These are phyloP conservation scores for Penicillium hordei DNA, from an alignment of 2,329 filamentous ascomycete species.

Conservation along the genomic window DNA sequence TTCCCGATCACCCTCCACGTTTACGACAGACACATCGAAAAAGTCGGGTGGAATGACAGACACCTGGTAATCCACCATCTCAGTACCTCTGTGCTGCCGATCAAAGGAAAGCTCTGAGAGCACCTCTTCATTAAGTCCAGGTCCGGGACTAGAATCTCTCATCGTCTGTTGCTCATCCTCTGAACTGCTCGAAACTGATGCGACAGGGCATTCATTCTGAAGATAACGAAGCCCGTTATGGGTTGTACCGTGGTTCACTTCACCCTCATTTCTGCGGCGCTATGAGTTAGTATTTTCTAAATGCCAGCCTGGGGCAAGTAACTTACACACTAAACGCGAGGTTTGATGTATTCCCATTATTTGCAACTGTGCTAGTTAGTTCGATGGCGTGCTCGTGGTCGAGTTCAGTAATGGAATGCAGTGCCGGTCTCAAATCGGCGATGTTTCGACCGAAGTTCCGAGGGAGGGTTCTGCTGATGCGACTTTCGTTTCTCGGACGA, in stretches of 20 bases:
- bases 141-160: too few relatives aligned
- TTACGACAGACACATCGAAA: not conserved
- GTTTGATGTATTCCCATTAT: not conserved
- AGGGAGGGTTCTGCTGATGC: not conserved
- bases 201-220: not conserved
- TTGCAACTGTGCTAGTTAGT: not conserved
- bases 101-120: not conserved
- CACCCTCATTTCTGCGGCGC: not conserved
- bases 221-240: not conserved
- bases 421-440: not conserved
- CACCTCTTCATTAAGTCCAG: not conserved
- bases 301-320: not conserved
- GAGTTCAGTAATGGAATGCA: not conserved
- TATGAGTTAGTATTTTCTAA: not conserved
- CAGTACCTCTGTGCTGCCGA: not conserved
- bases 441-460: constrained; percentile 6
- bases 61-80: not conserved
- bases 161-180: not conserved
- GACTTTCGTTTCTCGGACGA: not conserved
- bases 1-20: not conserved
- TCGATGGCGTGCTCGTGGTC: not conserved
- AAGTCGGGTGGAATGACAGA: not conserved
- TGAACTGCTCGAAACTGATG: not conserved
- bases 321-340: not conserved
- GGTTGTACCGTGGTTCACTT: not conserved